A percentile compares a stretch with the other conserved stretches of the same genome.
These are phyloP conservation scores for Malassezia cuniculi DNA, from an alignment of 1,284 basidiomycete species.

Conservation along the genomic window DNA sequence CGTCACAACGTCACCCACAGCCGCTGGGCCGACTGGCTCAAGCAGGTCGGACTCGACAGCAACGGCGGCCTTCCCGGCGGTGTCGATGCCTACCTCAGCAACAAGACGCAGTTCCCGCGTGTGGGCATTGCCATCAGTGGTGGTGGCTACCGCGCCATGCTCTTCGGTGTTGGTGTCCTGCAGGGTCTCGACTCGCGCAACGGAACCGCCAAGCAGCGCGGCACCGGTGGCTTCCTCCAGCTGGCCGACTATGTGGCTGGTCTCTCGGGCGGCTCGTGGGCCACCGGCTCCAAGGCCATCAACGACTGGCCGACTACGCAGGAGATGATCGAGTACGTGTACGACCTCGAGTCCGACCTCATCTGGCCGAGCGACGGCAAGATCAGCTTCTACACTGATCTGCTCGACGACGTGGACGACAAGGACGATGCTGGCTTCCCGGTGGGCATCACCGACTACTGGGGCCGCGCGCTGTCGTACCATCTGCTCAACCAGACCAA, in stretches of 20 bases:
- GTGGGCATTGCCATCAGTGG: slow-evolving; percentile 48
- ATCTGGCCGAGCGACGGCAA: slow-evolving; percentile 46
- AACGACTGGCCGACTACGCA: slow-evolving; percentile 38
- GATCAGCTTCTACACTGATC: slow-evolving; percentile 46
- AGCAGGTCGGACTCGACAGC: slow-evolving; percentile 17
- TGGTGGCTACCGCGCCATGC: slow-evolving; percentile 49
- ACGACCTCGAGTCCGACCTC: slow-evolving; percentile 48
- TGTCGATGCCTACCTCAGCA: slow-evolving; percentile 23
- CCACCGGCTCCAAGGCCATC: slow-evolving; percentile 26
- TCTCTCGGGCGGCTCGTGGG: slow-evolving; percentile 41
- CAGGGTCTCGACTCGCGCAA: slow-evolving; percentile 38
- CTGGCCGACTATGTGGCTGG: slow-evolving; percentile 38
- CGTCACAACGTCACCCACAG: slow-evolving; percentile 14
- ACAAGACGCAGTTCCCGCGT: slow-evolving; percentile 28
- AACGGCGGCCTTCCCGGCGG: slow-evolving; percentile 21
- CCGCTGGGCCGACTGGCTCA: slow-evolving; percentile 30
- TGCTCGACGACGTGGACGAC: slow-evolving; percentile 25
- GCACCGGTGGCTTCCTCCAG: slow-evolving; percentile 40
- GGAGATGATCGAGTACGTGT: slow-evolving; percentile 29
- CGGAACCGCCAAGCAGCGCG: slow-evolving; percentile 26
- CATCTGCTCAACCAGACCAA: slow-evolving; percentile 30
- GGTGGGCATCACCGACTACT: slow-evolving; percentile 36
- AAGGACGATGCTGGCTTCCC: slow-evolving; percentile 24
- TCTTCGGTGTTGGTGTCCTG: slow-evolving; percentile 31
- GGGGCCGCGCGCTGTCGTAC: slow-evolving; percentile 34